Conservation (phyloP, 768 basidiomycete genomes). For the Strobilomyces echinocephalus region DNA sequence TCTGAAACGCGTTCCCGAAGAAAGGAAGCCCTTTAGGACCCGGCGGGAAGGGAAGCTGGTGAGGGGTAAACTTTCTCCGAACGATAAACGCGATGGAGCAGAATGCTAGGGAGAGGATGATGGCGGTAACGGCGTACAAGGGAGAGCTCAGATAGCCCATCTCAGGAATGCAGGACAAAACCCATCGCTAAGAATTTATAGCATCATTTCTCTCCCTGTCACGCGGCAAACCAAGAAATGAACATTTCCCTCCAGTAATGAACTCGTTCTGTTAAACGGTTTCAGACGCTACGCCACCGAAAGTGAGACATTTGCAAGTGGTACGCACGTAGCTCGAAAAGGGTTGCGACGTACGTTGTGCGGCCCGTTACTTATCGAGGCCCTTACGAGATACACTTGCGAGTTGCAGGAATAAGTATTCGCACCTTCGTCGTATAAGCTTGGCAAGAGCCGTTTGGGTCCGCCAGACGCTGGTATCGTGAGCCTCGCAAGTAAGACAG, state of each 20-base stretch:
- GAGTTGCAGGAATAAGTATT: too few species aligned
- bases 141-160: slow-evolving; percentile 4
- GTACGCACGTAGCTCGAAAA: not conserved
- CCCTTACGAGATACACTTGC: not conserved
- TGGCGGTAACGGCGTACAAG: not conserved
- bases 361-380: not conserved
- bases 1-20: slow-evolving; percentile 23
- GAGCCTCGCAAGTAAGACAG: too few species aligned
- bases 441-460: too few species aligned
- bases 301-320: slow-evolving; percentile 2
- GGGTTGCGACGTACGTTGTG: not conserved
- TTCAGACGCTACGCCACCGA: not conserved
- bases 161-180: not conserved
- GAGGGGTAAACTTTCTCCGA: slow-evolving; percentile 9
- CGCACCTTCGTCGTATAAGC: too few species aligned
- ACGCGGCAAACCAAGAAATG: not conserved
- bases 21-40: slow-evolving; percentile 28
- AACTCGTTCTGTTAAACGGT: slow-evolving; percentile 1
- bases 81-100: not conserved
- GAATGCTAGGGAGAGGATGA: not conserved
- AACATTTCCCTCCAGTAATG: not conserved
- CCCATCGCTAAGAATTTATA: slow-evolving; percentile 4
- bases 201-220: not conserved
- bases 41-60: slow-evolving; percentile 24
- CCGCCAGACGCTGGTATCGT: too few species aligned